Evolutionary conservation across 2,329 filamentous ascomycete species (phyloP), one percentile per base, ranked within the genome.

Genomic region (Xylariaceae sp.): DNA sequence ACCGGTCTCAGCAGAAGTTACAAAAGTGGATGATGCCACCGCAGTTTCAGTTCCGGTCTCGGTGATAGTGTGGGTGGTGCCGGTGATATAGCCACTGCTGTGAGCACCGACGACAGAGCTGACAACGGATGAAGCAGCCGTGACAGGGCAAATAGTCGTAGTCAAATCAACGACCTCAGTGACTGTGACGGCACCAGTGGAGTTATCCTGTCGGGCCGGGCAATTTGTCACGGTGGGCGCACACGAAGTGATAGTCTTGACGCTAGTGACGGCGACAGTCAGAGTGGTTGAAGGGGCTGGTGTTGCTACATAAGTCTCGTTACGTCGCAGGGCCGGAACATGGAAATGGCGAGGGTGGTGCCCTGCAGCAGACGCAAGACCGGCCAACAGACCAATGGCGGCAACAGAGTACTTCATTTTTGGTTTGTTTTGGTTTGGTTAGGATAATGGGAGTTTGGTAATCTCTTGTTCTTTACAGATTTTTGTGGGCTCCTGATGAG

Each of bases 141-240:
- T 58, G 7, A 66, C 64, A 12, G 66, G 66, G 58, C 65, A 69
- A 40, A 68, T 55, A 14, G 61, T 65, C 14, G 64, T 67, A 42
- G 64, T 67, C 22, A 66, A 49, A 25, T 64, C 58, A 29, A 68
- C 57, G 34, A 65, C 62, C 55, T 67, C 60, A 16, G 66, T 68
- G 27, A 65, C 59, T 5, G 62, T 55, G 25, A 54, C 57, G 12
- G 59, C 55, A 33, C 55, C 55, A 37, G 55, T 57, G n/a, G 55
- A 52, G 56, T 60, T 61, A 45, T 42, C 49, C 33, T 48, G 40
- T 23, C 42, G 40, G 38, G 53, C 58, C 14, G 63, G 63, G 61
- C 62, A 64, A 61, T 64, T 62, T 8, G 63, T 63, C 45, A 65
- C 50, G n/a, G 60, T 61, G 29, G 63, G 55, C 35, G 62, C 61